These are phyloP conservation scores for Chaetothyriales sp. DNA, from an alignment of 2,329 filamentous ascomycete species.

Conservation along the genomic window DNA sequence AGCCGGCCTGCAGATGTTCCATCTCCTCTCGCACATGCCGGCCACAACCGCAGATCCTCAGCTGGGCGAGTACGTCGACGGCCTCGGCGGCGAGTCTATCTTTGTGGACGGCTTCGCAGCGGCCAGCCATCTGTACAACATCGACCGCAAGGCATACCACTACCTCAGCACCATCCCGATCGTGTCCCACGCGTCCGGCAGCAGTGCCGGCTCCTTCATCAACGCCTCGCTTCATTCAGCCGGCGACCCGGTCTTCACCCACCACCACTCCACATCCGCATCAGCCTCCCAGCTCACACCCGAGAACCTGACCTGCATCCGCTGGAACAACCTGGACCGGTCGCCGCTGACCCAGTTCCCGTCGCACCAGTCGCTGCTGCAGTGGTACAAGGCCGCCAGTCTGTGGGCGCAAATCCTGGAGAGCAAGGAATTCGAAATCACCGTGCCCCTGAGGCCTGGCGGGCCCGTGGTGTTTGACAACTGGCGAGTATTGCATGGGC, in stretches of 20 bases:
- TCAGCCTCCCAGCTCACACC: constrained; percentile 13
- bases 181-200: constrained; percentile 71
- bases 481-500: constrained; percentile 82
- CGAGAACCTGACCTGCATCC: constrained; percentile 44
- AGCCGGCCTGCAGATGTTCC: constrained; percentile 79
- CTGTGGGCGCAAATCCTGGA: constrained; percentile 58
- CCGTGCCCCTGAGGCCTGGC: constrained; percentile 69
- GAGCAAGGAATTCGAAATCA: constrained; percentile 52
- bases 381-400: constrained; percentile 69
- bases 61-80: constrained; percentile 24
- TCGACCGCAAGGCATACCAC: constrained; percentile 42
- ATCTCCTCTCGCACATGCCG: constrained; percentile 65
- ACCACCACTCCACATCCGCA: constrained; percentile 16
- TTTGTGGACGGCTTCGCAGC: constrained; percentile 77
- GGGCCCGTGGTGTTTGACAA: constrained; percentile 81
- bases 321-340: constrained; percentile 91
- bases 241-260: constrained; percentile 55
- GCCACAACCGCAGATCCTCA: constrained; percentile 15
- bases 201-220: constrained; percentile 48
- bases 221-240: constrained; percentile 43
- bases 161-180: constrained; percentile 44
- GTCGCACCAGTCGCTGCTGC: constrained; percentile 22
- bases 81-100: constrained; percentile 56
- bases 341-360: constrained; percentile 48
- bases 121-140: constrained; percentile 42